Conservation (phyloP, 2,329 filamentous ascomycete species). For the Gnomoniopsis sp. region DNA sequence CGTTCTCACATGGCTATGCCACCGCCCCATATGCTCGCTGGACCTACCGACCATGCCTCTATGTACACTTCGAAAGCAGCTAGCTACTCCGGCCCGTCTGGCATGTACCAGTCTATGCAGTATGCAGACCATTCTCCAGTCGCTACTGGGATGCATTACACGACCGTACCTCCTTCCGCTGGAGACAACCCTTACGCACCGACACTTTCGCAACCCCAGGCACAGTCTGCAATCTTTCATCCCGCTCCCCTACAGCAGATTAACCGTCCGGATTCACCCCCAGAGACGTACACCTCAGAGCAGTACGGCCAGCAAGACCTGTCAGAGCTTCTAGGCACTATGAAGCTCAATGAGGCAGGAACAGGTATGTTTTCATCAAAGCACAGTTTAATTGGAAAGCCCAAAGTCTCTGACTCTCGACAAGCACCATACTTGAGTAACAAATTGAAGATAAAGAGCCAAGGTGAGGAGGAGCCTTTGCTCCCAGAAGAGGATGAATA, state of each 20-base stretch:
- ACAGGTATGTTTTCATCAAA: conserved; percentile 58
- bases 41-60: conserved; percentile 36
- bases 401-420: conserved; percentile 6
- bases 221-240: conserved; percentile 46
- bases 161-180: conserved; percentile 46
- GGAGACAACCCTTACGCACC: conserved; percentile 46
- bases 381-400: background rate
- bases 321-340: conserved; percentile 75
- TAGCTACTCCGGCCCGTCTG: conserved; percentile 43
- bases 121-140: conserved; percentile 43
- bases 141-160: conserved; percentile 51
- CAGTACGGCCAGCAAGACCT: conserved; percentile 69
- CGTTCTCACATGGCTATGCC: conserved; percentile 52
- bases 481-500: conserved; percentile 71
- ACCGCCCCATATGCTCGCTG: conserved; percentile 39
- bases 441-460: conserved; percentile 40
- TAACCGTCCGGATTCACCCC: conserved; percentile 38
- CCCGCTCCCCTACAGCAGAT: conserved; percentile 48
- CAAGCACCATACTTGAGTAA: conserved; percentile 81
- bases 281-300: conserved; percentile 56
- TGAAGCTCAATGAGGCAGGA: conserved; percentile 84
- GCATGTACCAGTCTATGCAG: conserved; percentile 43
- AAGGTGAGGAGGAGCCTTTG: conserved; percentile 57
- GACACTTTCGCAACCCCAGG: conserved; percentile 20
- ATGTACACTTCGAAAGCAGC: conserved; percentile 46